A percentile compares a stretch with the other conserved stretches of the same genome.
phyloP scores from a whole-genome alignment of 2,329 filamentous ascomycete species.

The Fusarium sp. region DNA sequence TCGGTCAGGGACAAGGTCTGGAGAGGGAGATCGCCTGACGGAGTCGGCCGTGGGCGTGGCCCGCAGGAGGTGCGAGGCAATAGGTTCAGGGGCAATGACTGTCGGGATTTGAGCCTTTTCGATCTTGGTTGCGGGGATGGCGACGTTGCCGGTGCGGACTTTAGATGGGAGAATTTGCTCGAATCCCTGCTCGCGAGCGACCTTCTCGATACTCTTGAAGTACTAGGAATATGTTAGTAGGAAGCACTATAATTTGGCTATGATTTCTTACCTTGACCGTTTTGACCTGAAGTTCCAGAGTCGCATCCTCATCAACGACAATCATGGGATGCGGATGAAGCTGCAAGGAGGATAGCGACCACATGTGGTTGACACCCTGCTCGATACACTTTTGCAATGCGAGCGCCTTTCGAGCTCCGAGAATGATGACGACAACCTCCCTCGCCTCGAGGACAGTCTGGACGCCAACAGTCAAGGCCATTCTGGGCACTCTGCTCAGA shows the following conservation, averaged over 20 bases:
- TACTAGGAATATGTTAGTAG: constrained; percentile 54
- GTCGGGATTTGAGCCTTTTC: constrained; percentile 55
- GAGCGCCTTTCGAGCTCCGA: constrained; percentile 80
- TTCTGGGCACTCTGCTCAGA: constrained; percentile 74
- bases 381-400: constrained; percentile 83
- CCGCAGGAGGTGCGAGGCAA: constrained; percentile 62
- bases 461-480: constrained; percentile 85
- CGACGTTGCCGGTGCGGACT: constrained; percentile 60
- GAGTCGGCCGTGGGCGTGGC: constrained; percentile 64
- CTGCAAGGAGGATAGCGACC: constrained; percentile 83
- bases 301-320: constrained; percentile 82
- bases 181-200: constrained; percentile 64
- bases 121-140: constrained; percentile 52
- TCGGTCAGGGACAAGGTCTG: constrained; percentile 67
- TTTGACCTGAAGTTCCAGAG: constrained; percentile 75
- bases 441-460: constrained; percentile 81
- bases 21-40: constrained; percentile 62
- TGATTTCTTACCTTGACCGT: constrained; percentile 64
- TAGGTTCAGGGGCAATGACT: constrained; percentile 62
- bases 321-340: constrained; percentile 82
- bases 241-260: background rate
- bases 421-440: constrained; percentile 83
- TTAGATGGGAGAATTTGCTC: constrained; percentile 65
- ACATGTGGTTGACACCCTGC: constrained; percentile 87
- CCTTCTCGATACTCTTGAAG: constrained; percentile 74